phyloP scores from a whole-genome alignment of 2,329 filamentous ascomycete genomes.

The Claviceps quebecensis region DNA sequence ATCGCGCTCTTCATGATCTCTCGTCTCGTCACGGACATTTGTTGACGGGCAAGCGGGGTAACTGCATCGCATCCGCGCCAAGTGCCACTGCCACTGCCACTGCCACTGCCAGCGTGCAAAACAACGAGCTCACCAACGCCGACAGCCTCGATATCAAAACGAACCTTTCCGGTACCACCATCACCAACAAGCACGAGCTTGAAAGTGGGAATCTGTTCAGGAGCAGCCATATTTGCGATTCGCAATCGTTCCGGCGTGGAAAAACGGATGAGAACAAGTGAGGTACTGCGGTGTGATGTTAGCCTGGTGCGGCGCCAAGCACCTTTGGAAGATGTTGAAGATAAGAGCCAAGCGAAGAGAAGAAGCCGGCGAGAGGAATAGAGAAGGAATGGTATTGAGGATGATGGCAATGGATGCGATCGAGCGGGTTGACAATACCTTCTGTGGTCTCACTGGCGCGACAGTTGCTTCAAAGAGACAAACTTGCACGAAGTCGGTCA shows the following conservation, averaged over 20 bases:
- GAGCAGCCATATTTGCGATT: slow-evolving; percentile 45
- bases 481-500: slow-evolving; percentile 21
- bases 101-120: not conserved
- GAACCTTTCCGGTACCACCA: slow-evolving; percentile 96
- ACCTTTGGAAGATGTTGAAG: not conserved
- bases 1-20: not conserved
- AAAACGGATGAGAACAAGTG: slow-evolving; percentile 33
- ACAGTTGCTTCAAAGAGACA: slow-evolving; percentile 20
- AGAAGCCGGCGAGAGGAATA: not conserved
- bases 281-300: slow-evolving; percentile 24
- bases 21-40: not conserved
- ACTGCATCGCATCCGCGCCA: slow-evolving; percentile 1
- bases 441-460: slow-evolving; percentile 14
- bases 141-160: slow-evolving; percentile 9
- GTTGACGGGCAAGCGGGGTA: slow-evolving; percentile 11
- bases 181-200: slow-evolving; percentile 99
- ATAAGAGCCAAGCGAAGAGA: not conserved
- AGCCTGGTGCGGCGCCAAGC: slow-evolving; percentile 12
- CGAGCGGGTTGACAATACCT: slow-evolving; percentile 9
- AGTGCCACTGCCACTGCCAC: no score
- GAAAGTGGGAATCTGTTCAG: slow-evolving; percentile 60
- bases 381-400: not conserved
- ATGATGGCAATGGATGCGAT: slow-evolving; percentile 13
- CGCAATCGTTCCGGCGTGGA: slow-evolving; percentile 9
- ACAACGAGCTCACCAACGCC: slow-evolving; percentile 9